Evolutionary conservation across 2,329 filamentous ascomycete genomes (phyloP).

Genomic region (Hymenoscyphus linearis): DNA sequence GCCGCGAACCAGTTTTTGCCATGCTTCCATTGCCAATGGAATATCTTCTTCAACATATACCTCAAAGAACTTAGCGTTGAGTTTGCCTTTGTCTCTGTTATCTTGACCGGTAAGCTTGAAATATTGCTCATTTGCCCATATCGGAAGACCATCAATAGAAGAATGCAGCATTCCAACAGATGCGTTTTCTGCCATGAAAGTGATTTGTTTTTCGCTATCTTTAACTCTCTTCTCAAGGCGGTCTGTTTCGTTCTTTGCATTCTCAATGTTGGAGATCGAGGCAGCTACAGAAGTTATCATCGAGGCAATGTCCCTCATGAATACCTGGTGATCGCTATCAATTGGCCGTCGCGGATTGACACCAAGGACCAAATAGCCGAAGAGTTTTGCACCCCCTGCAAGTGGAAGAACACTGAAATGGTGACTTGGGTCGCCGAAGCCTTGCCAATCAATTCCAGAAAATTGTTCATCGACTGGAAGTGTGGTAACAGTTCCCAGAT

Average conservation of each 20-base stretch:
- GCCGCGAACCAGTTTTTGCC: conserved; percentile 20
- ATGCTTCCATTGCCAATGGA: conserved; percentile 14
- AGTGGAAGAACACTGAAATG: conserved; percentile 25
- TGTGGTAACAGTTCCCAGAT: conserved; percentile 15
- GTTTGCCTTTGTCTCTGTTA: conserved; percentile 11
- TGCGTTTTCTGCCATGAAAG: conserved; percentile 29
- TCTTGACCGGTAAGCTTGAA: conserved; percentile 22
- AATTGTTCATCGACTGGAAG: conserved; percentile 23
- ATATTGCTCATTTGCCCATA: conserved; percentile 29
- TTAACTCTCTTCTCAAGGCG: conserved; percentile 19
- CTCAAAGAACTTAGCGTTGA: conserved; percentile 22
- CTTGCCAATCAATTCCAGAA: conserved; percentile 21
- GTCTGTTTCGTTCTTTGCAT: conserved; percentile 18
- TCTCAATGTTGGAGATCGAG: conserved; percentile 22
- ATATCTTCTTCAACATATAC: conserved; percentile 22
- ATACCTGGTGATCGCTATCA: conserved; percentile 23
- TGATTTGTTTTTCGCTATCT: conserved; percentile 19
- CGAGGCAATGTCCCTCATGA: conserved; percentile 23
- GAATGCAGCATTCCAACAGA: conserved; percentile 28
- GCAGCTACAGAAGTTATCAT: conserved; percentile 23
- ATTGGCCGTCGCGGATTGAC: conserved; percentile 26
- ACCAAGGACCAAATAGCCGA: conserved; percentile 25
- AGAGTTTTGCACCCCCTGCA: conserved; percentile 11
- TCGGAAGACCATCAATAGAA: conserved; percentile 18
- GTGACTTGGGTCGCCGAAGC: conserved; percentile 22